Base-by-base conservation (phyloP, 192 early-diverging fungal genomes). In the Backusella macrospora region DNA sequence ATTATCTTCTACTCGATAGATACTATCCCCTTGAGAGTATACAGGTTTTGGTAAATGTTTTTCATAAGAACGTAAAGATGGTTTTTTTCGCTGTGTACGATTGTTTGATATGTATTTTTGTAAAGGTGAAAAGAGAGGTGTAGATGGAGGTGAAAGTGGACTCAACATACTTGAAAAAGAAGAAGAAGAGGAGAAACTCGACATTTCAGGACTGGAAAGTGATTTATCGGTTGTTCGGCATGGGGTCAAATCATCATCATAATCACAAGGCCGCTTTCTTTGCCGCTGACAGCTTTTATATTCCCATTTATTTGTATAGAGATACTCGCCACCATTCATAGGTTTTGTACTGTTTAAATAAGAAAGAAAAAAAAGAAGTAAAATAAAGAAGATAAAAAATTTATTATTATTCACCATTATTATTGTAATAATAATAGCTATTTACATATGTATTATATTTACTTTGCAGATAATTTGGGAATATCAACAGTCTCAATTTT, bases 271-370 rank as follows among this genome's bases (percentile, higher is more conserved):
- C 39, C 80, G 62, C 62, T 76, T 76, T 39, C 73, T 67, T 44
- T 81, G 80, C 38, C 75, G 72, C 72, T 78, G 68, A 62, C 80
- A 81, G 21, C 71, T 74, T 55, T 75, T 78, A 65, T 76, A 81
- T 34, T 42, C 29, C 62, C 80, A 81, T 13, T 23, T 21, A 23
- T 55, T 23, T 21, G 52, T 55, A 10, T 21, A 55, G 13, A 13
- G 12, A 55, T 23, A 23, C 4, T 26, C 52, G 52, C 52, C 52
- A 55, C 52, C 21, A 55, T 55, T 55, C 52, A 55, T 55, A 55
- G 52, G 52, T 23, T 55, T 55, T 23, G 8, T 13, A 21, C 52
- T 55, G 21, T 12, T 55, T 49, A 23, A 23, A 23, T 21, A 55
- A 23, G 10, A 55, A 10, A 21, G 23, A 55, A 55, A 55, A 21